Evolutionary conservation across 2,329 filamentous ascomycete species (phyloP).

Genomic region (Sarocladiaceae sp.): DNA sequence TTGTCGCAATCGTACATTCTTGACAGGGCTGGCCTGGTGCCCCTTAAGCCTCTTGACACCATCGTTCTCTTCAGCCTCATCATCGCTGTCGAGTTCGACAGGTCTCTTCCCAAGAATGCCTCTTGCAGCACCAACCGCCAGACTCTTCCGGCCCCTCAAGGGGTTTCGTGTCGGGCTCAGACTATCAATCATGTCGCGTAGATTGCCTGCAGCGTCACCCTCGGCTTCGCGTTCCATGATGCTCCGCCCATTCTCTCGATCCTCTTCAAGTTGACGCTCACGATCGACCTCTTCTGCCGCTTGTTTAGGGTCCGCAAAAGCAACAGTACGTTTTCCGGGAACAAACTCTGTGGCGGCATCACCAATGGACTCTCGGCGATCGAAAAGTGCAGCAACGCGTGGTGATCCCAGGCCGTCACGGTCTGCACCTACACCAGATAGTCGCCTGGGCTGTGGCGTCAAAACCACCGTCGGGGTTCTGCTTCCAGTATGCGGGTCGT

Average conservation of each 20-base stretch:
- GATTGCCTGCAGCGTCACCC: constrained; percentile 59
- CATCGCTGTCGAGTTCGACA: constrained; percentile 59
- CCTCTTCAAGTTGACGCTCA: constrained; percentile 55
- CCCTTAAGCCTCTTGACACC: constrained; percentile 67
- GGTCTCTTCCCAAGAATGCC: constrained; percentile 73
- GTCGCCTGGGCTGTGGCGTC: constrained; percentile 43
- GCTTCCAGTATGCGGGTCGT: constrained; percentile 47
- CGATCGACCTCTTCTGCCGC: constrained; percentile 61
- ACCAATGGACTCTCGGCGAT: constrained; percentile 66
- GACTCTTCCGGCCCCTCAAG: constrained; percentile 66
- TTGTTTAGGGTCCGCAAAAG: constrained; percentile 61
- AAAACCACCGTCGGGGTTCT: constrained; percentile 61
- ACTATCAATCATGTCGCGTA: constrained; percentile 74
- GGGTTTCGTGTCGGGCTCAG: constrained; percentile 71
- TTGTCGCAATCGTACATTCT: constrained; percentile 66
- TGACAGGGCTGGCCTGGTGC: constrained; percentile 72
- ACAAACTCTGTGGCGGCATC: constrained; percentile 62
- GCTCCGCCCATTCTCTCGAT: constrained; percentile 54
- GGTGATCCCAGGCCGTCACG: constrained; percentile 71
- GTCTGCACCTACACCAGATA: constrained; percentile 67
- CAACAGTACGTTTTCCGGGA: constrained; percentile 47
- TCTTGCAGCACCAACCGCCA: constrained; percentile 69
- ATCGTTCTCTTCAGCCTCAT: constrained; percentile 51
- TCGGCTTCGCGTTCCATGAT: constrained; percentile 52
- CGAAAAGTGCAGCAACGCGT: constrained; percentile 65